Evolutionary conservation across 2,329 filamentous ascomycete species (phyloP).

Genomic region (Pseudogymnoascus sp.): DNA sequence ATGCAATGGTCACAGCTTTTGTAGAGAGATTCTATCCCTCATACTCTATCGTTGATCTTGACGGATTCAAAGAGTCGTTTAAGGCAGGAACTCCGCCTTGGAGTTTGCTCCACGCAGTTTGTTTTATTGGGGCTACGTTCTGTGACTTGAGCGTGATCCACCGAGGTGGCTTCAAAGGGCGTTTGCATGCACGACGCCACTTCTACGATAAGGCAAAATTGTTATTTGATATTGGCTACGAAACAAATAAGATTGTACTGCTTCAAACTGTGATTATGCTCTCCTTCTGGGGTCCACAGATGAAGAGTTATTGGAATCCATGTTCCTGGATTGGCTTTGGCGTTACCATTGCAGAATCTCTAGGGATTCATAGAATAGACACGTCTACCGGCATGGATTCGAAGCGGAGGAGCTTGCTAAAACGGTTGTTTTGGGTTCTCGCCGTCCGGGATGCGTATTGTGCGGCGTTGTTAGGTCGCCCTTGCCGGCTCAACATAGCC

Average conservation of each 20-base stretch:
- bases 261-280: conserved; percentile 12
- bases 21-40: conserved; percentile 11
- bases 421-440: conserved; percentile 10
- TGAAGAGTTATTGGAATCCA: conserved; percentile 9
- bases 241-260: conserved; percentile 11
- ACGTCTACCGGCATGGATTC: conserved; percentile 9
- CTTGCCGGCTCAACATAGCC: conserved; percentile 11
- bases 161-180: conserved; percentile 12
- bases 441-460: conserved; percentile 11
- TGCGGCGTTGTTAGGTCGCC: conserved; percentile 10
- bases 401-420: conserved; percentile 10
- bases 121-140: conserved; percentile 12
- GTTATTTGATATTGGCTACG: conserved; percentile 11
- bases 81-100: conserved; percentile 10
- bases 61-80: conserved; percentile 8
- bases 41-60: conserved; percentile 11
- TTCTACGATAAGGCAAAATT: conserved; percentile 12
- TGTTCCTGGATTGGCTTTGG: conserved; percentile 9
- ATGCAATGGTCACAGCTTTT: conserved; percentile 8
- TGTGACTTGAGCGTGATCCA: conserved; percentile 12
- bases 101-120: conserved; percentile 11
- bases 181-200: conserved; percentile 10
- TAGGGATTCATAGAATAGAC: conserved; percentile 9
- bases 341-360: conserved; percentile 12
- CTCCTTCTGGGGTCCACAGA: conserved; percentile 11